Evolutionary conservation across 768 basidiomycete genomes (phyloP).

Genomic region (Tylopilus sp.): DNA sequence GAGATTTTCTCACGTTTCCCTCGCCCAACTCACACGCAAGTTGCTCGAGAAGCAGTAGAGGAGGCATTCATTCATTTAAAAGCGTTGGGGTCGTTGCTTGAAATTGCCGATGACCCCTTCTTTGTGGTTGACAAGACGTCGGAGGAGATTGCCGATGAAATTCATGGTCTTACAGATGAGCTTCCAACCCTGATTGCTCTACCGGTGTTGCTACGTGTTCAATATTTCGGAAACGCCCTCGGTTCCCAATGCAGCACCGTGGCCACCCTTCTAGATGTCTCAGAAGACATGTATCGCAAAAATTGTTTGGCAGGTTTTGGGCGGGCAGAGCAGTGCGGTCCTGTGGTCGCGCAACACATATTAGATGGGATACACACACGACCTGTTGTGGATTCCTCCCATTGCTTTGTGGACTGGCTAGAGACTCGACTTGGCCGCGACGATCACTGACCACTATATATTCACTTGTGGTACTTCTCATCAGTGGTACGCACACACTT

Average conservation of each 20-base stretch:
- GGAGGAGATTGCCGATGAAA: constrained; percentile 35
- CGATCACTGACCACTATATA: constrained; percentile 15
- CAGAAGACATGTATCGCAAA: constrained; percentile 62
- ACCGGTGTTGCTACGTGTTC: constrained; percentile 57
- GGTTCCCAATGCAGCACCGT: constrained; percentile 33
- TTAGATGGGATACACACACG: constrained; percentile 44
- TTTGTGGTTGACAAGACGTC: constrained; percentile 18
- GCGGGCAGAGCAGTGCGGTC: constrained; percentile 71
- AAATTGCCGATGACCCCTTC: constrained; percentile 39
- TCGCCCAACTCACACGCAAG: constrained; percentile 49
- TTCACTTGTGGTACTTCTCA: no score
- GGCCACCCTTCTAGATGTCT: constrained; percentile 51
- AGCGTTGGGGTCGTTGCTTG: constrained; percentile 55
- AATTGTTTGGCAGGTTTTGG: constrained; percentile 73
- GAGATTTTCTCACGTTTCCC: constrained; percentile 61
- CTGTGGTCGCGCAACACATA: constrained; percentile 53
- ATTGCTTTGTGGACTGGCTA: constrained; percentile 44
- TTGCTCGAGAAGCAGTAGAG: constrained; percentile 79
- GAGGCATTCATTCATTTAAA: constrained; percentile 69
- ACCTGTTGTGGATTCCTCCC: constrained; percentile 29
- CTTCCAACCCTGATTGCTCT: constrained; percentile 74
- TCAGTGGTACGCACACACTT: background rate
- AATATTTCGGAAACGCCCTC: constrained; percentile 22
- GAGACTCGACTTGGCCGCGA: constrained; percentile 25
- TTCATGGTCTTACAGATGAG: constrained; percentile 55